Percentiles rank a stretch among this genome's conserved stretches.
These are phyloP conservation scores for Polygonum maritimum DNA, from an alignment of 148 eudicot genomes.

Conservation along the genomic window DNA sequence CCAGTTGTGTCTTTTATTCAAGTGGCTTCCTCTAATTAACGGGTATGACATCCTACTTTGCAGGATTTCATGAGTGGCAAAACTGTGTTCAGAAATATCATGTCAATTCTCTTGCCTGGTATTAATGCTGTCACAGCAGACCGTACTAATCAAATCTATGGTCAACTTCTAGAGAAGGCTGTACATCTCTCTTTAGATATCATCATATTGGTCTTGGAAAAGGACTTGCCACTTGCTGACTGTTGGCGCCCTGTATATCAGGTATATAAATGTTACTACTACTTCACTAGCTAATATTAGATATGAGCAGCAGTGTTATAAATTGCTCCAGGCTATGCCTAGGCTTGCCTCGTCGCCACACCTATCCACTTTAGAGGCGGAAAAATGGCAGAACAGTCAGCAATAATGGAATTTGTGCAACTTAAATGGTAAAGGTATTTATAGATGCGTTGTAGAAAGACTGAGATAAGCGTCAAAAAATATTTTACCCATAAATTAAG, in stretches of 20 bases:
- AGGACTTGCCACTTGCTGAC: constrained; percentile 72
- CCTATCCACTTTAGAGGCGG: too few species aligned
- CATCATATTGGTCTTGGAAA: constrained; percentile 65
- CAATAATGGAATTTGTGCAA: too few species aligned
- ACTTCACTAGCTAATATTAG: neutral
- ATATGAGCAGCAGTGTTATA: neutral
- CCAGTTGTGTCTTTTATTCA: neutral
- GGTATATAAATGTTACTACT: constrained; percentile 23
- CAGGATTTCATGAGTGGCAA: constrained; percentile 99
- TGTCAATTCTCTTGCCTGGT: constrained; percentile 82
- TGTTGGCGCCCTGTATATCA: constrained; percentile 95
- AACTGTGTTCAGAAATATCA: constrained; percentile 74
- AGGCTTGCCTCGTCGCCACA: too few species aligned
- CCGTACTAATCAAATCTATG: constrained; percentile 70
- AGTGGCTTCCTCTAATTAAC: neutral
- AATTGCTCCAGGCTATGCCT: too few species aligned
- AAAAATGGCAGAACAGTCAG: too few species aligned
- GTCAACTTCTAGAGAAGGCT: constrained; percentile 74
- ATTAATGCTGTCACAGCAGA: constrained; percentile 67
- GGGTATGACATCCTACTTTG: neutral
- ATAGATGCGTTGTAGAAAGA: too few species aligned
- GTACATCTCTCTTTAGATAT: constrained; percentile 73
- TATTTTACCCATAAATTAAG: too few species aligned
- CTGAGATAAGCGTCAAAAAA: too few species aligned
- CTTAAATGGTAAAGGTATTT: too few species aligned